Conservation (phyloP, 768 basidiomycete species). For the Suillus lakei region DNA sequence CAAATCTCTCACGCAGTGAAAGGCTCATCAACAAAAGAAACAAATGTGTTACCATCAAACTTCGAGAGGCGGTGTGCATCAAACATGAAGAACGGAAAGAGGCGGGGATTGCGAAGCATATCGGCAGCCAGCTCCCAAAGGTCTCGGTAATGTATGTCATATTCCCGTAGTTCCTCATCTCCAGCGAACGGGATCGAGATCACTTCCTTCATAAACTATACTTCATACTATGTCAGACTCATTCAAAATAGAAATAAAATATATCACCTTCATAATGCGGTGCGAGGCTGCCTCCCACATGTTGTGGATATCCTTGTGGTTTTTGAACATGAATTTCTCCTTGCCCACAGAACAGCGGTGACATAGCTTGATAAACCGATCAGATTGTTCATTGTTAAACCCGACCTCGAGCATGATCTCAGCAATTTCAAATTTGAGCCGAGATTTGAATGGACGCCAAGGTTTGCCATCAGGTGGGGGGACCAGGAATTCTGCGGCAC, state of each 20-base stretch:
- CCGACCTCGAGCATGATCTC: slow-evolving; percentile 27
- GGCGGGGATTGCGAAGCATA: slow-evolving; percentile 29
- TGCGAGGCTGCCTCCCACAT: slow-evolving; percentile 25
- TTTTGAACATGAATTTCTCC: slow-evolving; percentile 22
- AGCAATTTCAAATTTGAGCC: slow-evolving; percentile 36
- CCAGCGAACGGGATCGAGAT: slow-evolving; percentile 23
- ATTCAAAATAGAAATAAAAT: neutral
- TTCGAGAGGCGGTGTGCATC: slow-evolving; percentile 35
- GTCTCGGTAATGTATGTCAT: slow-evolving; percentile 23
- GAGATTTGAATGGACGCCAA: slow-evolving; percentile 35
- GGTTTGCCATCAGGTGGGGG: slow-evolving; percentile 21
- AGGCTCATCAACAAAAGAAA: slow-evolving; percentile 40
- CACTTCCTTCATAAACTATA: slow-evolving; percentile 19
- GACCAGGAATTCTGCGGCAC: neutral
- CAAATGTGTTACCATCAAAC: slow-evolving; percentile 32
- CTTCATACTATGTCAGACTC: neutral
- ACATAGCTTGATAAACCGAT: slow-evolving; percentile 25
- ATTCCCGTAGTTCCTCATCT: slow-evolving; percentile 13
- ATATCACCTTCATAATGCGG: slow-evolving; percentile 13
- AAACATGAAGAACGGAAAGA: slow-evolving; percentile 33
- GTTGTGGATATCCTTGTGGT: slow-evolving; percentile 22
- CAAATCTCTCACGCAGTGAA: slow-evolving; percentile 42
- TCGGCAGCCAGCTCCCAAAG: slow-evolving; percentile 34
- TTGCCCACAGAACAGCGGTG: slow-evolving; percentile 2
- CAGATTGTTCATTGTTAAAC: slow-evolving; percentile 24